phyloP scores from a whole-genome alignment of 768 basidiomycete genomes.

The Amanita jacksonii region DNA sequence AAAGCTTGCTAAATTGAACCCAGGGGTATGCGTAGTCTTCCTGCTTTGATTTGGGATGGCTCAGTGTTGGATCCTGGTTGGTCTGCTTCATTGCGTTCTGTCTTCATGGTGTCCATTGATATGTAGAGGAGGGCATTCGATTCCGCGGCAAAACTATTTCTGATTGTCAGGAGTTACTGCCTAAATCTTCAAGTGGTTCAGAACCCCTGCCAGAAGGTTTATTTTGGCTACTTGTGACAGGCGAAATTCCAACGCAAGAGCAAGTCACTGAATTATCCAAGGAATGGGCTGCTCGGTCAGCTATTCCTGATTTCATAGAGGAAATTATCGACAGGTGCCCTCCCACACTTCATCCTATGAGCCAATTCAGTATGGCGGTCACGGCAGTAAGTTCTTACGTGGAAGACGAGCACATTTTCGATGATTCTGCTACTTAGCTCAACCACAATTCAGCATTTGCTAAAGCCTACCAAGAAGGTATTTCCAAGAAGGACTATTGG shows the following conservation, averaged over 20 bases:
- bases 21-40: conserved; percentile 82
- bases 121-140: conserved; percentile 87
- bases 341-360: conserved; percentile 95
- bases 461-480: conserved; percentile 86
- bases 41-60: conserved; percentile 96
- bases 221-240: conserved; percentile 94
- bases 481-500: conserved; percentile 97
- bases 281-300: conserved; percentile 92
- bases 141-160: conserved; percentile 96
- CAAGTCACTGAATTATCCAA: conserved; percentile 80
- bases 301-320: conserved; percentile 91
- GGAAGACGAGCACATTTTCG: conserved; percentile 8
- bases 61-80: conserved; percentile 90
- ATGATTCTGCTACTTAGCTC: conserved; percentile 32
- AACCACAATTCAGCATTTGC: conserved; percentile 97
- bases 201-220: conserved; percentile 92
- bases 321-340: conserved; percentile 92
- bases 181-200: conserved; percentile 79
- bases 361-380: conserved; percentile 93
- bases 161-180: conserved; percentile 78
- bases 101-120: conserved; percentile 8
- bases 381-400: conserved; percentile 57
- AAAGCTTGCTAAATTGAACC: conserved; percentile 7
- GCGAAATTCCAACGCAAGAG: conserved; percentile 86
- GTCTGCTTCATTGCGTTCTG: conserved; percentile 15